Evolutionary conservation across 495 filamentous ascomycete species (phyloP).

Genomic region (Astrocystis sublimbata): DNA sequence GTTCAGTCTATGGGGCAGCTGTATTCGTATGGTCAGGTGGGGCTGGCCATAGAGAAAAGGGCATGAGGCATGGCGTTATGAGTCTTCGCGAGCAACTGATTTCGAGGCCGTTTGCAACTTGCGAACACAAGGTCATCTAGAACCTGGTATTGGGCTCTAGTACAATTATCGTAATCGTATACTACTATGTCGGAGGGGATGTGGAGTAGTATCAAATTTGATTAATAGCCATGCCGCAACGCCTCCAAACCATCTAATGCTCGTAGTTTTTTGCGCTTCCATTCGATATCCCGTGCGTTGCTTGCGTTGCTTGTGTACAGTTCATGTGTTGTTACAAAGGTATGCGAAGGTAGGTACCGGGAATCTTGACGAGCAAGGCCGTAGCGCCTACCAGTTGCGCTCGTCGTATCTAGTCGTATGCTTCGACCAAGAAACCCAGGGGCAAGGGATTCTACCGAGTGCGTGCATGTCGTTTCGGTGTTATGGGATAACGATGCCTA

Average conservation of each 20-base stretch:
- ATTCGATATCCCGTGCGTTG: not conserved
- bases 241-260: not conserved
- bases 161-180: not conserved
- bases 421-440: not conserved
- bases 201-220: constrained; percentile 5
- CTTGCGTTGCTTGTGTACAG: constrained; percentile 4
- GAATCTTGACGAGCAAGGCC: not conserved
- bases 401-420: not conserved
- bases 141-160: not conserved
- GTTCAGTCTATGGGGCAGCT: not conserved
- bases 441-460: not conserved
- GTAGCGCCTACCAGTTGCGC: not conserved
- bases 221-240: not conserved
- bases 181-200: not conserved
- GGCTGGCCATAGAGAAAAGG: constrained; percentile 3
- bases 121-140: not conserved
- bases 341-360: not conserved
- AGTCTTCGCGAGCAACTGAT: not conserved
- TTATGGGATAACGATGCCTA: constrained; percentile 45
- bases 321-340: constrained; percentile 12
- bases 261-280: not conserved
- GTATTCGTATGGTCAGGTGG: constrained; percentile 9
- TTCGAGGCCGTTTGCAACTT: not conserved
- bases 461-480: not conserved
- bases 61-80: constrained; percentile 18